phyloP scores from a whole-genome alignment of 2,329 filamentous ascomycete genomes.

The Botrytis elliptica region DNA sequence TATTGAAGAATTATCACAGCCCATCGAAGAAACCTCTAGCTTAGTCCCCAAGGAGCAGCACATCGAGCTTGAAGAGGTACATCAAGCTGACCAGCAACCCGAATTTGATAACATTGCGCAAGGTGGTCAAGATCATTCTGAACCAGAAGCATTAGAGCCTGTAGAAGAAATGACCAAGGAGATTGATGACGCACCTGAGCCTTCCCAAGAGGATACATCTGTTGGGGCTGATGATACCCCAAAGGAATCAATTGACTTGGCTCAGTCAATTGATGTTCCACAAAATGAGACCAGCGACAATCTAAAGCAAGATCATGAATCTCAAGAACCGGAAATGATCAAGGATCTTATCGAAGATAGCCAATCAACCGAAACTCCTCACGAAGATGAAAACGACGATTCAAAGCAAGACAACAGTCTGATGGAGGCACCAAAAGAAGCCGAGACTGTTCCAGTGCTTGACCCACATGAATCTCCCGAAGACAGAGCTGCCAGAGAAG shows the following conservation, averaged over 20 bases:
- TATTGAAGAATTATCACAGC: neutral
- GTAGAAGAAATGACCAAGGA: neutral
- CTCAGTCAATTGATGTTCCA: neutral
- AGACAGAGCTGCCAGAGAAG: constrained; percentile 18
- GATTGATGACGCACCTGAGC: neutral
- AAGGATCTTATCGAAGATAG: neutral
- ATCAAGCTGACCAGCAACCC: neutral
- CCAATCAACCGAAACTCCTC: neutral
- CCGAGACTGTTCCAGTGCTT: neutral
- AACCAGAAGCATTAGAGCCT: neutral
- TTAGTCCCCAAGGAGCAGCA: neutral
- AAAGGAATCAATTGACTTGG: neutral
- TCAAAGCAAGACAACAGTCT: neutral
- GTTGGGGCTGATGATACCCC: neutral
- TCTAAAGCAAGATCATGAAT: neutral
- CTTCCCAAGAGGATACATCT: too few species aligned
- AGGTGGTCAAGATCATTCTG: neutral
- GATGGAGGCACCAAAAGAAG: neutral
- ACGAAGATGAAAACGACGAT: neutral
- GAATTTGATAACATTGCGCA: neutral
- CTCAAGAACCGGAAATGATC: neutral
- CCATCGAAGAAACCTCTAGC: neutral
- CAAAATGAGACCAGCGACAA: neutral
- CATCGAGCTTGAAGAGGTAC: neutral
- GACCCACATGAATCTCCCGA: neutral